Evolutionary conservation across 2,329 filamentous ascomycete genomes (phyloP).

Genomic region (Xylariaceae sp.): DNA sequence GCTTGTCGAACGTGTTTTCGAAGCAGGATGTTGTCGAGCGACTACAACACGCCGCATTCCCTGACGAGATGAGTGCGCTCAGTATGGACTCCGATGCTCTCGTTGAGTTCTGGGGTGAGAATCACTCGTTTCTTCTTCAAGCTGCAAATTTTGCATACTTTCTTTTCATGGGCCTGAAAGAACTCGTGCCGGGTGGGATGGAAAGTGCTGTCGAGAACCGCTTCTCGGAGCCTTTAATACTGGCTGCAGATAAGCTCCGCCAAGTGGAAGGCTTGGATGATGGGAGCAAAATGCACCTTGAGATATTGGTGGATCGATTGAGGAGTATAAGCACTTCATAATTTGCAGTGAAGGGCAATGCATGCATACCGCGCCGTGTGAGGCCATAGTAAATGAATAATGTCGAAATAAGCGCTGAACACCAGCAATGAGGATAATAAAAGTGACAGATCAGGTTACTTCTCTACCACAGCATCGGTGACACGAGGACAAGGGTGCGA

Average conservation of each 20-base stretch:
- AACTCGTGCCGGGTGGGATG: slow-evolving; percentile 53
- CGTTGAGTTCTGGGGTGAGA: slow-evolving; percentile 47
- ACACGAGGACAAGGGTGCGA: too few relatives aligned
- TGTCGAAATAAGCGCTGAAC: too few relatives aligned
- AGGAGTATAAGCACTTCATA: slow-evolving; percentile 25
- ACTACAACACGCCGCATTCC: slow-evolving; percentile 60
- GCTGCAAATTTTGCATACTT: slow-evolving; percentile 59
- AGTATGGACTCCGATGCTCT: slow-evolving; percentile 39
- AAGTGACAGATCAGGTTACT: too few relatives aligned
- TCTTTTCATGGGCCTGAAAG: slow-evolving; percentile 43
- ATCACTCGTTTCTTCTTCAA: slow-evolving; percentile 53
- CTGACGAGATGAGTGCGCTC: slow-evolving; percentile 45
- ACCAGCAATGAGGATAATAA: too few relatives aligned
- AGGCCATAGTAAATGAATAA: too few relatives aligned
- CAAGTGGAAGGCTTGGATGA: slow-evolving; percentile 28
- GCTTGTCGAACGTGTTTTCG: slow-evolving; percentile 39
- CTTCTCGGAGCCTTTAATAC: slow-evolving; percentile 51
- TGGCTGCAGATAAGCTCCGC: slow-evolving; percentile 30
- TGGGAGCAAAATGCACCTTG: slow-evolving; percentile 34
- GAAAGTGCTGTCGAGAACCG: slow-evolving; percentile 53
- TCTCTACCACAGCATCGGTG: too few relatives aligned
- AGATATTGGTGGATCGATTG: slow-evolving; percentile 39
- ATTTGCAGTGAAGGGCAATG: too few relatives aligned
- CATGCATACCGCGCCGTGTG: too few relatives aligned
- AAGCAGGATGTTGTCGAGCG: slow-evolving; percentile 52